phyloP scores from a whole-genome alignment of 2,329 filamentous ascomycete genomes.

The Juglanconis oblonga region DNA sequence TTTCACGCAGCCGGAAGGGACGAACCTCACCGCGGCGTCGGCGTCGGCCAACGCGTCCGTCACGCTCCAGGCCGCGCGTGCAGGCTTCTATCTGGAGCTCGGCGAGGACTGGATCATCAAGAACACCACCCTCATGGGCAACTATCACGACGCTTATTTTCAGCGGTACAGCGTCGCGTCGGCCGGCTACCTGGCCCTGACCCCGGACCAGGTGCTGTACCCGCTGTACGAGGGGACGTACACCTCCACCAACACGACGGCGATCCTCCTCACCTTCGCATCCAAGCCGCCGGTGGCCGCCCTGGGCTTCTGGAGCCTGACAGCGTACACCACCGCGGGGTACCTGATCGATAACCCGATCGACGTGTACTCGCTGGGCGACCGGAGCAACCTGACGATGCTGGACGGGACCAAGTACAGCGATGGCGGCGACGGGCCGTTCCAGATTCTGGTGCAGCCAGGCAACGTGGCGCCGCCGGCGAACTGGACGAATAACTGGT shows the following conservation, averaged over 20 bases:
- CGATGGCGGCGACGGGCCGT: conserved; percentile 17
- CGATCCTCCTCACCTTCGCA: not conserved
- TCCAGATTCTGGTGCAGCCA: conserved; percentile 28
- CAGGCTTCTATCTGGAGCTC: not conserved
- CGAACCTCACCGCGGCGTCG: conserved; percentile 13
- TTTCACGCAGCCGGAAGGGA: conserved; percentile 4
- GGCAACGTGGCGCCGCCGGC: conserved; percentile 22
- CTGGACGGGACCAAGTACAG: conserved; percentile 21
- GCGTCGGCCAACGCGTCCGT: conserved; percentile 10
- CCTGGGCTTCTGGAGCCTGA: conserved; percentile 27
- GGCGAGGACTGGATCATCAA: conserved; percentile 13
- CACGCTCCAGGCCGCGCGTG: not conserved
- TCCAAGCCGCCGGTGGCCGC: not conserved
- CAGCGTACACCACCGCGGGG: conserved; percentile 23
- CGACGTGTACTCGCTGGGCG: conserved; percentile 24
- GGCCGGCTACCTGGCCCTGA: conserved; percentile 15
- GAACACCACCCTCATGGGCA: not conserved
- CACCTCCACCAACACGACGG: conserved; percentile 10
- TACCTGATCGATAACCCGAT: conserved; percentile 25
- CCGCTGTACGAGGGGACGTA: not conserved
- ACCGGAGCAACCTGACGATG: conserved; percentile 25
- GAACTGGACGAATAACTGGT: conserved; percentile 25
- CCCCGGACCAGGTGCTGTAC: conserved; percentile 15
- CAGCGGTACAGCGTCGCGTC: conserved; percentile 4
- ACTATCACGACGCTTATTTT: conserved; percentile 5